Base-by-base conservation (phyloP, 1,139 yeast species). In the Zhuliangozyma blackwelliae region DNA sequence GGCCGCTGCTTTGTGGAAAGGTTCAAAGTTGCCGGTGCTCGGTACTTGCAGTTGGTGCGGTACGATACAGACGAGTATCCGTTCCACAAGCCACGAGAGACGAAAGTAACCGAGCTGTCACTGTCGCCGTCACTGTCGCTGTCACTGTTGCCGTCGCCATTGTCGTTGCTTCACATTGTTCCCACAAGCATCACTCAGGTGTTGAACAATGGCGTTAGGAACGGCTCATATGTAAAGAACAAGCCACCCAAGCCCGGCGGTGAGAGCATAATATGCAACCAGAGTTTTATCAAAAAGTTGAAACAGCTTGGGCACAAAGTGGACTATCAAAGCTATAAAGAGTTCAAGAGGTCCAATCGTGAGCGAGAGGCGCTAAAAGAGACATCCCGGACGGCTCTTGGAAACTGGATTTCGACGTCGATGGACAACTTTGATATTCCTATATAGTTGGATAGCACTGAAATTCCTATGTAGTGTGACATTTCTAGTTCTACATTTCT, bases 201-300 rank as follows among this genome's bases (percentile, higher is more conserved):
- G 4, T 57, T 79, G 22, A 62, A 74, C 31, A 75, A 75, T 47
- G 82, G 82, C 0, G 74, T 77, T 5, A 72, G 63, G 40, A 74
- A 74, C 42, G 84, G 84, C 0, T 63, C 68, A 11, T 68, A 50
- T 40, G 48, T 65, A 2, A 77, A 73, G 50, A 68, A 61, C 29
- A 62, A 60, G 37, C 70, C 72, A 0, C 67, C 80, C 0, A 56
- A 65, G 31, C 50, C 49, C 10, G 65, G 70, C n/a, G 79, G 80
- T 3, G 74, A 70, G 33, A 65, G 76, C 35, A 31, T 52, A 7
- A 38, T 72, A 5, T 67, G 75, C 40, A 65, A 72, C 32, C 48
- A 43, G 20, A 46, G 43, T 25, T 38, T 72, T 23, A 44, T 50
- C 28, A 32, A 38, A 7, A 51, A 50, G 38, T 46, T 58, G 21